Evolutionary conservation across 768 basidiomycete species (phyloP), one percentile per base, ranked within the genome.

Genomic region (Thelephora ganbajun): DNA sequence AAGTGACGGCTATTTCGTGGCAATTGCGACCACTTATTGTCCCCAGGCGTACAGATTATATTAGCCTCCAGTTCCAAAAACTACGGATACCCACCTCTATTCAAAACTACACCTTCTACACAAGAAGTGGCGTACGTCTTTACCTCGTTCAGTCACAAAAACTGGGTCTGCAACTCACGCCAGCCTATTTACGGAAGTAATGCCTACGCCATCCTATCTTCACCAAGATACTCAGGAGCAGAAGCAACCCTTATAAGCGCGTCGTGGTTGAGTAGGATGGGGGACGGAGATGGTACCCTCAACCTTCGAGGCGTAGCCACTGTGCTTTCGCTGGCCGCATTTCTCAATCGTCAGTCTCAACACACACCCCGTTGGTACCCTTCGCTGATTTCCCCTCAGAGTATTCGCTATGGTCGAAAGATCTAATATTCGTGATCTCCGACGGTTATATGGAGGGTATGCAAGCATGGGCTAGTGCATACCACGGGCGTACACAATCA

Each of bases 231-330:
- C n/a, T 78, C 91, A n/a, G 93, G 92, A 2, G 79, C 80, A 6
- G 94, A 99, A 63, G 85, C 90, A 4, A 85, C 97, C 58, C 76
- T 99, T 14, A 74, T 99, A 35, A 82, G 84, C 51, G 93, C 96
- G 1, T 86, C 91, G 5, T 96, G 92, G 91, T 54, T 80, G 4
- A 92, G 88, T 54, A 69, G 73, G 46, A 68, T 66, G 11, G 77
- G 72, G 6, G 77, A 77, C 57, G 74, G 71, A 12, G 62, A 72
- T 42, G 73, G 72, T 5, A 66, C 72, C 2, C 66, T 80, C 45
- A 99, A 99, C 59, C 64, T 93, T 37, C 74, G 96, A 23, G 96
- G 96, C 2, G 71, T 94, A 35, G 74, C 94, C 2, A 83, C 74
- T n/a, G 72, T 97, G 1, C 68, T 98, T 23, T 74, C 88, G 0